Evolutionary conservation across 2,329 filamentous ascomycete species (phyloP), one percentile per base, ranked within the genome.

Genomic region (Colletotrichum cordylinicola): DNA sequence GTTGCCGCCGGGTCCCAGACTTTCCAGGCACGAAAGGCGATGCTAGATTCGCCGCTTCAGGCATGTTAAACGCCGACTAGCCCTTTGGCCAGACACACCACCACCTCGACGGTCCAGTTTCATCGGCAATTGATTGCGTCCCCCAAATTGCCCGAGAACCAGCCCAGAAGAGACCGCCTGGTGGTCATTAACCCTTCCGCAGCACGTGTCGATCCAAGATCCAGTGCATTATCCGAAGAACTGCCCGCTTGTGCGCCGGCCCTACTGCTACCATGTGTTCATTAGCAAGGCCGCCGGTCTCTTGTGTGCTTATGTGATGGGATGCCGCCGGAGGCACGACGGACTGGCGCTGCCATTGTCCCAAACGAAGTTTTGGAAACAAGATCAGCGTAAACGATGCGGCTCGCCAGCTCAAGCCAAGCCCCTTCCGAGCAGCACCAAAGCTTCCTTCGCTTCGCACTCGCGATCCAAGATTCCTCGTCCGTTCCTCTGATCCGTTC

Each of bases 221-320:
- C 62, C 37, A 16, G 48, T 67, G 31, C 65, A 31, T 29, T 56
- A 58, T 39, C 67, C 35, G 35, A 66, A 60, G 35, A 62, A 73
- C 65, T 68, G 55, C 29, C 29, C 65, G 65, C 65, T 62, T 69
- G 56, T 72, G 70, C 70, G 70, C 61, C 18, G 64, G 55, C 64
- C 31, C 8, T 12, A 18, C 33, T 52, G 21, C 29, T 27, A 29
- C 52, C 29, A 37, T 27, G 39, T 33, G 55, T 27, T 21, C 43
- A 29, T 55, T 55, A 55, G 52, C 37, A 29, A 24, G n/a, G 39
- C 33, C 43, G 43, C 43, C 39, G 18, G 39, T 12, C 6, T 48
- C 18, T 52, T 24, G 21, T 21, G 6, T 52, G 43, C 43, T 21
- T 52, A 52, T 52, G 43, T 62, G 58, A 62, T 37, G 31, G 13